Conservation (phyloP, 2,329 filamentous ascomycete genomes). For the Hirsutella thompsonii region DNA sequence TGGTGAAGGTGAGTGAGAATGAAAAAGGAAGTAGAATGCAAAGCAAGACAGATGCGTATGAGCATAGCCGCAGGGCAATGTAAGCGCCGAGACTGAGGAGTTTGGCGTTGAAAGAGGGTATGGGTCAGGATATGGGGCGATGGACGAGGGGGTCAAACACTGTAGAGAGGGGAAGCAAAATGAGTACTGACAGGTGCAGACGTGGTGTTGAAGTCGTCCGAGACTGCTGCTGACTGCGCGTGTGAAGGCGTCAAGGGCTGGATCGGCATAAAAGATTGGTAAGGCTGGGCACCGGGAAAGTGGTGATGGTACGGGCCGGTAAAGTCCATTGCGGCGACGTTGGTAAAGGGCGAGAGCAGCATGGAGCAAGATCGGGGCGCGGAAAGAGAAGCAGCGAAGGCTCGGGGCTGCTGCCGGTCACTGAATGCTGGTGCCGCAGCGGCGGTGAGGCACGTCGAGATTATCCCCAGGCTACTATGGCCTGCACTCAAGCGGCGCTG, state of each 20-base stretch:
- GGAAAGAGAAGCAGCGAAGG: not conserved
- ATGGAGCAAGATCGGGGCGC: not conserved
- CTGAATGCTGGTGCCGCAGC: not conserved
- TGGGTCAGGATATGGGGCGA: not conserved
- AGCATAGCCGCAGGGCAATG: no score
- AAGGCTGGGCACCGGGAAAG: slow-evolving; percentile 35
- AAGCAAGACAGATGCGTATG: no score
- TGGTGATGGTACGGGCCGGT: slow-evolving; percentile 29
- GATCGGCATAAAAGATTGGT: slow-evolving; percentile 41
- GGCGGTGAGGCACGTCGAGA: no score
- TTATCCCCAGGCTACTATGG: no score
- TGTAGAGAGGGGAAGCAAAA: slow-evolving; percentile 1
- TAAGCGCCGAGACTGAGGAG: no score
- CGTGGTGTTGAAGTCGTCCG: slow-evolving; percentile 38
- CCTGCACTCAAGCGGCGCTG: no score
- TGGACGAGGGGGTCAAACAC: not conserved
- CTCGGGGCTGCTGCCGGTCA: not conserved
- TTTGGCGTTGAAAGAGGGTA: slow-evolving; percentile 5
- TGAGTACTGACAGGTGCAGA: slow-evolving; percentile 39
- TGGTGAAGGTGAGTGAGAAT: no score
- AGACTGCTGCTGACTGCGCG: slow-evolving; percentile 39
- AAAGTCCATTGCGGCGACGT: slow-evolving; percentile 35
- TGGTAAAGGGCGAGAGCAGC: no score
- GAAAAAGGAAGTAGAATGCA: no score
- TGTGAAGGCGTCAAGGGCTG: slow-evolving; percentile 41